phyloP scores from a whole-genome alignment of 768 basidiomycete species.

The Mycena vulgaris region DNA sequence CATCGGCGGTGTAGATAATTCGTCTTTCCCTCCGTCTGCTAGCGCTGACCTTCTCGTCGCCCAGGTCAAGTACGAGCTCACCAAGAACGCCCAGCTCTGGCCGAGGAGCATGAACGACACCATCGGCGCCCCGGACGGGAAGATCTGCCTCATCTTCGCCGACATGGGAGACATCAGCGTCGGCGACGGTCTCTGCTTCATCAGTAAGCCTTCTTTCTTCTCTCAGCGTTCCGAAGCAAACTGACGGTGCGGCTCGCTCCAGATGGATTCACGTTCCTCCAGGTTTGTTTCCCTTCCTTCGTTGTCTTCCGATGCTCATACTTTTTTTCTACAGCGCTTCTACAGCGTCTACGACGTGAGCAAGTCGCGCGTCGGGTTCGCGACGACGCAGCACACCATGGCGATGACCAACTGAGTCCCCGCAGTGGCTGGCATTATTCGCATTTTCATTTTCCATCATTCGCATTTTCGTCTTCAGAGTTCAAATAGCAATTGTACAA shows the following conservation, averaged over 20 bases:
- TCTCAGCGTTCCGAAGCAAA: not conserved
- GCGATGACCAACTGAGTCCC: constrained; percentile 28
- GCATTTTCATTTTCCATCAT: not conserved
- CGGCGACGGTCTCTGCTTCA: constrained; percentile 76
- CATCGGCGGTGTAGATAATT: constrained; percentile 58
- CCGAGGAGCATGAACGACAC: constrained; percentile 69
- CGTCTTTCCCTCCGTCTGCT: not conserved
- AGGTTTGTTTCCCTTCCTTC: not conserved
- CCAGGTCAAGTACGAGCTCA: constrained; percentile 68
- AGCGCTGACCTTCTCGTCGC: not conserved
- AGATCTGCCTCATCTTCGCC: constrained; percentile 69
- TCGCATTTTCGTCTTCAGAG: too few species aligned
- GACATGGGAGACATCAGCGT: constrained; percentile 61
- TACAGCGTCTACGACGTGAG: constrained; percentile 68
- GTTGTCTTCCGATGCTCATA: not conserved
- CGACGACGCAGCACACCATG: constrained; percentile 46
- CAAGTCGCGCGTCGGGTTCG: constrained; percentile 56
- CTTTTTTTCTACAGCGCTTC: constrained; percentile 60
- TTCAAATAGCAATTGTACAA: too few species aligned
- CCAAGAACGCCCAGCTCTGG: constrained; percentile 79
- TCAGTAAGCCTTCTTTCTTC: constrained; percentile 56
- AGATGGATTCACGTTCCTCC: constrained; percentile 72
- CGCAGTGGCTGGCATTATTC: not conserved
- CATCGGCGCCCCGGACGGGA: constrained; percentile 64
- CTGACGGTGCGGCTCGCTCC: not conserved